phyloP scores from a whole-genome alignment of 352 stramenopile genomes.

The Globisporangium canariense region DNA sequence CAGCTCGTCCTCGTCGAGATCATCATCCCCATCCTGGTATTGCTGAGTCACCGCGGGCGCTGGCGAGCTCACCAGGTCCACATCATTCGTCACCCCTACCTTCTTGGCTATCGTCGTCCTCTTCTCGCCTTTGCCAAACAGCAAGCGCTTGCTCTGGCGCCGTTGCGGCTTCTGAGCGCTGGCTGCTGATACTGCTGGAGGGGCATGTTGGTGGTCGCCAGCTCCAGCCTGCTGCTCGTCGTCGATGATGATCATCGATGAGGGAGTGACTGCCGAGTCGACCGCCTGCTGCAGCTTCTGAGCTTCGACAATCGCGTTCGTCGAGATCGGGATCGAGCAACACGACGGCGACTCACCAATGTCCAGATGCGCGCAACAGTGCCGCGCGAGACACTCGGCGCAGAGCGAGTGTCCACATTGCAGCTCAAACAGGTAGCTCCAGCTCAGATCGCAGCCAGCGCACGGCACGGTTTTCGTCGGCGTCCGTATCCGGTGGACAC shows the following conservation, averaged over 20 bases:
- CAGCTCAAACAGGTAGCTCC: neutral
- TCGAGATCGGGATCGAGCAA: neutral
- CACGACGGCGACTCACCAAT: neutral
- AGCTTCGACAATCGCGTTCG: neutral
- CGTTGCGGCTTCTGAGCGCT: neutral
- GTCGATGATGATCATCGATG: constrained; percentile 12
- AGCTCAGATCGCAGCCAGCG: neutral
- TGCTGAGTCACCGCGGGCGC: neutral
- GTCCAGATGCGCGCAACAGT: neutral
- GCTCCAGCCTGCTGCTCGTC: neutral
- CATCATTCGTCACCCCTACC: neutral
- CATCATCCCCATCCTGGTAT: neutral
- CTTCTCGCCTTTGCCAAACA: neutral
- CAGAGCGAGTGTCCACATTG: constrained; percentile 1
- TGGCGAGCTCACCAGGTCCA: constrained; percentile 9
- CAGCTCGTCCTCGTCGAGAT: neutral
- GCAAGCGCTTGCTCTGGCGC: constrained; percentile 2
- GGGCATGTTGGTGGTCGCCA: neutral
- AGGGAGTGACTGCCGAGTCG: neutral
- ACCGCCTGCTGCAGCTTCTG: neutral
- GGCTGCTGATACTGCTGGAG: neutral
- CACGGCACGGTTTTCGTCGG: neutral
- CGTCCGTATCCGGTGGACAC: neutral
- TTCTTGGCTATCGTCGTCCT: neutral
- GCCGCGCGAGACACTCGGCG: neutral